Conservation (phyloP, 441 rosid species). For the Raphanus hybrid region DNA sequence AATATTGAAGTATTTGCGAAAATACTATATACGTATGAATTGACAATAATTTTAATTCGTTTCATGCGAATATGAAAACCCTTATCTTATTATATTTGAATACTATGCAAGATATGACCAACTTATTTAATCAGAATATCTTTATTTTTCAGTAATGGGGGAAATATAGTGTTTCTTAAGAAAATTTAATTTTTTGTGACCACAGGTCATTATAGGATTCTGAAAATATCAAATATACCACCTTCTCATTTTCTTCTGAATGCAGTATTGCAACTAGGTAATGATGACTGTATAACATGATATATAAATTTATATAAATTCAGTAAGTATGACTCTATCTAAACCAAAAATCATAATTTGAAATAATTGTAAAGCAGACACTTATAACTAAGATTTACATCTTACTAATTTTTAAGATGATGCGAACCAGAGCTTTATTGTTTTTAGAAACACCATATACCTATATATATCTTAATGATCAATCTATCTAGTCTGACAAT, state of each 20-base stretch:
- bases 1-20: neutral
- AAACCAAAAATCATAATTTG: neutral
- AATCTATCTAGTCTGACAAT: slow-evolving; percentile 30
- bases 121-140: neutral
- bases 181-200: neutral
- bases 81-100: neutral
- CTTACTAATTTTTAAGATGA: neutral
- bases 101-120: neutral
- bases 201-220: neutral
- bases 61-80: slow-evolving; percentile 12
- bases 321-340: neutral
- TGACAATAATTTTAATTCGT: neutral
- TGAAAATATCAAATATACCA: neutral
- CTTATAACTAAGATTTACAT: neutral
- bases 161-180: neutral
- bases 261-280: neutral
- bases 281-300: neutral
- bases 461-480: neutral
- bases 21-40: neutral
- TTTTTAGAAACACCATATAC: neutral
- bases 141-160: neutral
- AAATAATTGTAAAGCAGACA: neutral
- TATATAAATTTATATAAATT: neutral
- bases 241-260: neutral
- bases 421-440: neutral